Base-by-base conservation (phyloP, 306 rosid genomes). In the Corylus americana region DNA sequence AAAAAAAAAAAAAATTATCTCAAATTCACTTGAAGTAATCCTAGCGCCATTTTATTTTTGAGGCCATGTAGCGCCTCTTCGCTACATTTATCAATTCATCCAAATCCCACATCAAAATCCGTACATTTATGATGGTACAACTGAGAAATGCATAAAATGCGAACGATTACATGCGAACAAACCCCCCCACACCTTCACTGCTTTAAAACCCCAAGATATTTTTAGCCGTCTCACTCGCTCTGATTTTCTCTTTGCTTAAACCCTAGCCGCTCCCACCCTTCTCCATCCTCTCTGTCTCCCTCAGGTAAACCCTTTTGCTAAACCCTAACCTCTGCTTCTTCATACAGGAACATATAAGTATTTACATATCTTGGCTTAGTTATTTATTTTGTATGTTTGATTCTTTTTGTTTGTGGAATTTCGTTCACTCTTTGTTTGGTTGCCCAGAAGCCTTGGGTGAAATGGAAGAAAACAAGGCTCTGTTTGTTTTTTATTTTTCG, bases 91-190 rank as follows among this genome's bases (percentile, higher is more conserved):
- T 39, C 45, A 42, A 42, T 42, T 6, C 45, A 42, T 39, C 4
- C 44, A 39, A 2, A 39, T 39, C 44, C 5, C 44, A 39, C 44
- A 39, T 42, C 45, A 42, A 6, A 42, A 42, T 5, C 45, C 53
- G 16, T 11, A 2, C 14, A 49, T 10, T 11, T 49, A 1, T 11
- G 0, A 49, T 10, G 14, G 64, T 31, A 31, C 27, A 73, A 14
- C 49, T 1, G 37, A 5, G 12, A 1, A 16, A 2, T 7, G 73
- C 31, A 8, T 8, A 0, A 69, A 49, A 9, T n/a, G 5, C 53
- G 20, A 39, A 1, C n/a, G 7, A 2, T 42, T 77, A 78, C 79
- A 83, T 14, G 5, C 0, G 80, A 84, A 79, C n/a, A 4, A 1
- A 5, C 0, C 71, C 7, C 8, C 4, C 11, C 20, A 27, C 48